These are phyloP conservation scores for Fraxinus anomala DNA, from an alignment of 257 asterid genomes.

Conservation along the genomic window DNA sequence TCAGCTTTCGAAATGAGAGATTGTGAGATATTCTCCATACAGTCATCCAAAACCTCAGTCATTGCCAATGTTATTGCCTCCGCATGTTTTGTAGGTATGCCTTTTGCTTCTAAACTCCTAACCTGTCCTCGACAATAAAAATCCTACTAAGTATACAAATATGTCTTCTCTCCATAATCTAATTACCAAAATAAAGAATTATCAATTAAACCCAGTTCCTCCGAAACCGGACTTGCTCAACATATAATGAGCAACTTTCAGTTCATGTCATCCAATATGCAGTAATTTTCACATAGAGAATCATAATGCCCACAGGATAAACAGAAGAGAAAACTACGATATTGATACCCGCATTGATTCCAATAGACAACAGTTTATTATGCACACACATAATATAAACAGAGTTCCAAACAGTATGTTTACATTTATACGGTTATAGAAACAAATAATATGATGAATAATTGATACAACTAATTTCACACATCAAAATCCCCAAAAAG, in stretches of 20 bases:
- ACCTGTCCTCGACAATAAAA: constrained; percentile 38
- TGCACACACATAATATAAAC: background rate
- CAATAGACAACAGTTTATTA: background rate
- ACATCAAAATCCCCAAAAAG: background rate
- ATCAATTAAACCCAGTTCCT: background rate
- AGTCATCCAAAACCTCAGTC: constrained; percentile 52
- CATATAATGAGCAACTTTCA: background rate
- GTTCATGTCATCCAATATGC: background rate
- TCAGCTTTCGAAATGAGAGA: constrained; percentile 51
- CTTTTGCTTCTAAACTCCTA: constrained; percentile 63
- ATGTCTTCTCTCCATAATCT: background rate
- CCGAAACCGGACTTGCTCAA: background rate
- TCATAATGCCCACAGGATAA: background rate
- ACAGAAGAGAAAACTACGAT: background rate
- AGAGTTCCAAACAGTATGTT: background rate
- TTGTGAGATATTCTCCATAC: constrained; percentile 54
- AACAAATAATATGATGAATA: background rate
- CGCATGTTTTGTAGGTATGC: constrained; percentile 59
- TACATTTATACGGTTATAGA: background rate
- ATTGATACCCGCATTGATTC: background rate
- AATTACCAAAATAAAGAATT: background rate
- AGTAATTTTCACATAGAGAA: background rate
- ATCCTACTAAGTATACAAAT: background rate
- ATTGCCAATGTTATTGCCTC: constrained; percentile 70
- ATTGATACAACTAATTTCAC: background rate